phyloP scores from a whole-genome alignment of 345 rosid species.

The Fremontodendron californicum region DNA sequence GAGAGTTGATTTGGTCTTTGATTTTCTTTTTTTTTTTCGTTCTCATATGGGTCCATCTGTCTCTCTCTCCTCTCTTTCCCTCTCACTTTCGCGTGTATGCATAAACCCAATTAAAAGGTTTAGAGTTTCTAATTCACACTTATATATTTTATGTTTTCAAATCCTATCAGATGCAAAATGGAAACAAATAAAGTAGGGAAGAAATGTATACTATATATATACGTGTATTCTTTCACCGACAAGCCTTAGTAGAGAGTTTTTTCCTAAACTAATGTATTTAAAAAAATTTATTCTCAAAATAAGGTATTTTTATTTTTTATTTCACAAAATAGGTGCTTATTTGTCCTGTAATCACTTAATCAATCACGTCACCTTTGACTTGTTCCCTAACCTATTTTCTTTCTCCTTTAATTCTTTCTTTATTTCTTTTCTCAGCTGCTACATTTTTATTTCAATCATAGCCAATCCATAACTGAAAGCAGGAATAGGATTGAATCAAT shows the following conservation, averaged over 20 bases:
- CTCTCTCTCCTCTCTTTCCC: background rate
- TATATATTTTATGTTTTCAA: background rate
- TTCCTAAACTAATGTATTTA: too few relatives aligned
- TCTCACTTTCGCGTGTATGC: background rate
- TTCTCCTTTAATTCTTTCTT: too few relatives aligned
- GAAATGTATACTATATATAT: background rate
- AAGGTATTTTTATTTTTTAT: too few relatives aligned
- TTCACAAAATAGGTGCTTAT: too few relatives aligned
- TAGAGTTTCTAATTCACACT: background rate
- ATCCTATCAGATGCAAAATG: background rate
- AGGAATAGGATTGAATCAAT: too few relatives aligned
- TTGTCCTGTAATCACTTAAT: too few relatives aligned
- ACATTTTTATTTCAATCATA: too few relatives aligned
- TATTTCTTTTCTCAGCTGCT: too few relatives aligned
- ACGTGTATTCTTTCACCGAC: background rate
- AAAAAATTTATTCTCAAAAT: too few relatives aligned
- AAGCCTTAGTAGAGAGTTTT: background rate
- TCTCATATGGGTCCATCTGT: background rate
- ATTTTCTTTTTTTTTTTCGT: background rate
- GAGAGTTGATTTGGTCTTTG: background rate
- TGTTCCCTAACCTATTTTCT: too few relatives aligned
- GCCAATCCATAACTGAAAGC: too few relatives aligned
- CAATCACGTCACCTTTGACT: too few relatives aligned
- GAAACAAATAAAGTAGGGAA: background rate
- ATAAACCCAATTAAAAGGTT: background rate